These are phyloP conservation scores for Fusarium sp. DNA, from an alignment of 2,329 filamentous ascomycete species.

Conservation along the genomic window DNA sequence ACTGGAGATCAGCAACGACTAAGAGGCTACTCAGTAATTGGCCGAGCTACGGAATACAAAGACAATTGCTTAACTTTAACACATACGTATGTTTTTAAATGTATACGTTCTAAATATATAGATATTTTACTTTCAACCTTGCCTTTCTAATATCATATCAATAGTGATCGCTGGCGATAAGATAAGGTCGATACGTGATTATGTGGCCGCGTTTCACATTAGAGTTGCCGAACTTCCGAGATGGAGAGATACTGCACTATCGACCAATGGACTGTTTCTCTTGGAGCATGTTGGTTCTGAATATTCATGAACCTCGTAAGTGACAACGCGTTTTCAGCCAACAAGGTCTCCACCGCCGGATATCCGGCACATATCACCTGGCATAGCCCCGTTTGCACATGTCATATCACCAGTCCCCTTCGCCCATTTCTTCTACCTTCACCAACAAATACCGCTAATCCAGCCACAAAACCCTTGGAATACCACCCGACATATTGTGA, in stretches of 20 bases:
- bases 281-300: background rate
- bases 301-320: background rate
- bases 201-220: background rate
- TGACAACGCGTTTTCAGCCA: background rate
- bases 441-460: background rate
- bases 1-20: background rate
- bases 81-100: no score
- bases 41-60: no score
- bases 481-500: background rate
- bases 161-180: background rate
- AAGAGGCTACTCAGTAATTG: background rate
- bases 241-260: background rate
- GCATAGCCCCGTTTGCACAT: background rate
- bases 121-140: fast-evolving
- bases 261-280: background rate
- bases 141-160: no score
- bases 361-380: background rate
- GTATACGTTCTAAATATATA: no score
- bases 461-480: background rate
- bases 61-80: no score
- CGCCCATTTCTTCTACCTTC: background rate
- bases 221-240: background rate
- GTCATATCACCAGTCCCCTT: background rate
- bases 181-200: background rate
- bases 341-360: background rate